These are phyloP conservation scores for Potentilla sterilis DNA, from an alignment of 306 rosid species.

Conservation along the genomic window DNA sequence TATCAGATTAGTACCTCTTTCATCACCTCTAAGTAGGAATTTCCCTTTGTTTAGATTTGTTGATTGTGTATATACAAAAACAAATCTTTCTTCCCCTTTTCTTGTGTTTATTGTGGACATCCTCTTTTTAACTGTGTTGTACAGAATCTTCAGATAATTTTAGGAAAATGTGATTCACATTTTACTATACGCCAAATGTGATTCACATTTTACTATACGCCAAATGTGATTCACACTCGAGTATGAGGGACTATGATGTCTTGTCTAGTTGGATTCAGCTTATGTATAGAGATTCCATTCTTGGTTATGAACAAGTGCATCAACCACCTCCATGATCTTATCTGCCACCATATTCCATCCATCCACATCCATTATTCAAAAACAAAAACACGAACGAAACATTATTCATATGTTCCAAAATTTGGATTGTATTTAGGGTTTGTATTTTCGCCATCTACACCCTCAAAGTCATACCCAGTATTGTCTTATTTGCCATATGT, in stretches of 20 bases:
- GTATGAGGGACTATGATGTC: not conserved
- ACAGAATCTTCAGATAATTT: not conserved
- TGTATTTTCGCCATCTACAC: not conserved
- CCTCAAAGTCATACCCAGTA: not conserved
- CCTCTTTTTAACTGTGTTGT: not conserved
- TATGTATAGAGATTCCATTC: not conserved
- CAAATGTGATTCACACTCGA: not conserved
- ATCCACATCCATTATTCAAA: not conserved
- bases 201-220: not conserved
- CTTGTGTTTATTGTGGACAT: not conserved
- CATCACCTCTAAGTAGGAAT: conserved; percentile 13
- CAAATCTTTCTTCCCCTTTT: not conserved
- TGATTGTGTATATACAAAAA: not conserved
- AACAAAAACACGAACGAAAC: not conserved
- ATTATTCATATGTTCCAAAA: not conserved
- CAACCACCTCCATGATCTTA: not conserved
- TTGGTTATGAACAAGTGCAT: not conserved
- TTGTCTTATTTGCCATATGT: not conserved
- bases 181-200: not conserved
- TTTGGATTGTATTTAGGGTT: not conserved
- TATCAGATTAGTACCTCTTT: conserved; percentile 6
- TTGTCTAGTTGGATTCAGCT: not conserved
- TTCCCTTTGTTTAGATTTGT: not conserved
- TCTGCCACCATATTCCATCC: not conserved
- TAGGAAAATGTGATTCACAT: no score